These are phyloP conservation scores for Elaphomyces granulatus DNA, from an alignment of 495 filamentous ascomycete genomes.

Conservation along the genomic window DNA sequence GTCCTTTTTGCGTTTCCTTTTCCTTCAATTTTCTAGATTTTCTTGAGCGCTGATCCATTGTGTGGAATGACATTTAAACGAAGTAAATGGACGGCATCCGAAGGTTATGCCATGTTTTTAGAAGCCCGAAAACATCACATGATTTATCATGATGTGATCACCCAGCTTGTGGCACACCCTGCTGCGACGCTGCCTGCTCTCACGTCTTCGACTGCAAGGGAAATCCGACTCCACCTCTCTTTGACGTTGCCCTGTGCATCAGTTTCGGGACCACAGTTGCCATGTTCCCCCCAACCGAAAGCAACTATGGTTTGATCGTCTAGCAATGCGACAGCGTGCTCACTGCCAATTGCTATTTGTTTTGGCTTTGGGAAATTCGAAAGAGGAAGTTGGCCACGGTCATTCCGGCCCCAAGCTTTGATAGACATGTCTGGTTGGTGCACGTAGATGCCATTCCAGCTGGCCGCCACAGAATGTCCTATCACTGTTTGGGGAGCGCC, in stretches of 20 bases:
- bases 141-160: slow-evolving; percentile 36
- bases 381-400: slow-evolving; percentile 69
- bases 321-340: slow-evolving; percentile 62
- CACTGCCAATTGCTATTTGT: slow-evolving; percentile 65
- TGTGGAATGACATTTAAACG: too few relatives aligned
- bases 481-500: slow-evolving; percentile 20
- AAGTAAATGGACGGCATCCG: too few relatives aligned
- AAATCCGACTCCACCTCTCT: slow-evolving; percentile 46
- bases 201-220: slow-evolving; percentile 20
- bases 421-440: slow-evolving; percentile 22
- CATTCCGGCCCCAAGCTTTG: slow-evolving; percentile 55
- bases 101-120: too few relatives aligned
- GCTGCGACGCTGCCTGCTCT: slow-evolving; percentile 48
- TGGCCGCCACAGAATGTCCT: slow-evolving; percentile 39
- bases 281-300: slow-evolving; percentile 97
- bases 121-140: too few relatives aligned
- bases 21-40: too few relatives aligned
- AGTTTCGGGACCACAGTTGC: slow-evolving; percentile 68
- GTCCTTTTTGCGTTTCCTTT: too few relatives aligned
- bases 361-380: slow-evolving; percentile 32
- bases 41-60: too few relatives aligned
- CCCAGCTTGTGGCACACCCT: slow-evolving; percentile 83
- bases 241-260: slow-evolving; percentile 49
- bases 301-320: slow-evolving; percentile 41
- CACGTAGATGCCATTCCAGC: slow-evolving; percentile 74